Base-by-base conservation (phyloP, 225 moss, liverwort and hornwort species). In the Asterella californica region DNA sequence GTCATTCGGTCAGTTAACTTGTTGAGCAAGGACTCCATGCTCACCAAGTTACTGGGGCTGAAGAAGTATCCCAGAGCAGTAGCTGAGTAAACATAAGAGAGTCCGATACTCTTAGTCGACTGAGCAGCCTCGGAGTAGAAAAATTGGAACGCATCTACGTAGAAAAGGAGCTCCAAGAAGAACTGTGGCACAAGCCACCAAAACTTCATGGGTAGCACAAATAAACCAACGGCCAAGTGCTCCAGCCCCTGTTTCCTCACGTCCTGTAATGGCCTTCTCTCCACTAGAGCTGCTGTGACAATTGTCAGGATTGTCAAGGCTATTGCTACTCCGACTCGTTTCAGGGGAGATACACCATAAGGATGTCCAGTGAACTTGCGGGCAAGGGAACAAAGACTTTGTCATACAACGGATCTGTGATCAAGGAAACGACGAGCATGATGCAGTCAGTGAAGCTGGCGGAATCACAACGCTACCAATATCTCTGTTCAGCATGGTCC, bases 171-270 rank as follows among this genome's bases (percentile, higher is more conserved):
- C 30, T 74, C 27, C 60, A 83, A 78, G 68, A 77, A 80, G 47
- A 27, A 81, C 70, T 80, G 76, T 6, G 74, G 86, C 3, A 78
- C 2, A 18, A 83, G 77, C 86, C 83, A 86, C 45, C 73, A 86
- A 66, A 83, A 63, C 4, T 5, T 72, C 80, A 83, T 80, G 17
- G 83, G 80, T 18, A 83, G n/a, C 62, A 38, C 63, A 76, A 82
- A 81, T 2, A 45, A 38, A 2, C 65, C 78, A 10, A 49, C n/a
- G 8, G 42, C n/a, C 47, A 72, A 72, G 2, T 17, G n/a, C 25
- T 11, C 1, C 48, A 46, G 64, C 15, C 82, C 82, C 59, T 38
- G 64, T 7, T 70, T 30, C 2, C 76, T 73, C 1, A 78, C 22
- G 5, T 70, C 71, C 2, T 30, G 22, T 12, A 85, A 32, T 10